Evolutionary conservation across 1,284 basidiomycete genomes (phyloP).

Genomic region (Cutaneotrichosporon daszewskae): DNA sequence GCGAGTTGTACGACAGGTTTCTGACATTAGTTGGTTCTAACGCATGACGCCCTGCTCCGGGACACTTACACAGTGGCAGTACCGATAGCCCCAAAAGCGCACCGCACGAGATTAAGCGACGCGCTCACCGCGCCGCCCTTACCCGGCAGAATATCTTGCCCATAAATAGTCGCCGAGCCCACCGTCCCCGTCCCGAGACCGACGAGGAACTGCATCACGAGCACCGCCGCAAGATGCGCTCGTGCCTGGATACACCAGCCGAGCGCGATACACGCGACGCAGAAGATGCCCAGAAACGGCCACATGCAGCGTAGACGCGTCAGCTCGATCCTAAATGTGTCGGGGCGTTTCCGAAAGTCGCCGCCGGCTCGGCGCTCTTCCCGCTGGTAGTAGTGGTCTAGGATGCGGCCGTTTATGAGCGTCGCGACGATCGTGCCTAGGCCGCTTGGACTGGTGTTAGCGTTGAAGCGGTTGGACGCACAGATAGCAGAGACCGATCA

Average conservation of each 20-base stretch:
- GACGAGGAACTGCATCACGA: slow-evolving; percentile 34
- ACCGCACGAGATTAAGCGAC: slow-evolving; percentile 44
- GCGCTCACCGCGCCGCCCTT: slow-evolving; percentile 44
- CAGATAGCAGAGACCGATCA: slow-evolving; percentile 47
- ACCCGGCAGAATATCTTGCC: slow-evolving; percentile 41
- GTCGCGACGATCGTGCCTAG: slow-evolving; percentile 31
- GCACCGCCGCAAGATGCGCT: slow-evolving; percentile 32
- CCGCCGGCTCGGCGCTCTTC: slow-evolving; percentile 39
- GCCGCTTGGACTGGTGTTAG: too few species aligned
- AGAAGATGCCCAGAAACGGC: slow-evolving; percentile 27
- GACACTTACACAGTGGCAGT: slow-evolving; percentile 33
- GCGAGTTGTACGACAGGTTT: slow-evolving; percentile 31
- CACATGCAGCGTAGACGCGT: slow-evolving; percentile 30
- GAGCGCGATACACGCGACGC: slow-evolving; percentile 21
- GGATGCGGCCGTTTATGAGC: slow-evolving; percentile 36
- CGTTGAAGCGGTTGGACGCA: too few species aligned
- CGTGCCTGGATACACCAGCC: slow-evolving; percentile 38
- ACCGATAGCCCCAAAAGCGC: slow-evolving; percentile 42
- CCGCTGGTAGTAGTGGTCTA: slow-evolving; percentile 38
- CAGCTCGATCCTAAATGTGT: slow-evolving; percentile 36
- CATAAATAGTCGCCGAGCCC: slow-evolving; percentile 36
- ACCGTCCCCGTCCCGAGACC: slow-evolving; percentile 34
- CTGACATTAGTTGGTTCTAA: not conserved
- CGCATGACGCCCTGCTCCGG: too few species aligned
- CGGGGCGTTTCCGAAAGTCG: slow-evolving; percentile 32